These are phyloP conservation scores for Didymella exigua DNA, from an alignment of 2,329 filamentous ascomycete species.

Conservation along the genomic window DNA sequence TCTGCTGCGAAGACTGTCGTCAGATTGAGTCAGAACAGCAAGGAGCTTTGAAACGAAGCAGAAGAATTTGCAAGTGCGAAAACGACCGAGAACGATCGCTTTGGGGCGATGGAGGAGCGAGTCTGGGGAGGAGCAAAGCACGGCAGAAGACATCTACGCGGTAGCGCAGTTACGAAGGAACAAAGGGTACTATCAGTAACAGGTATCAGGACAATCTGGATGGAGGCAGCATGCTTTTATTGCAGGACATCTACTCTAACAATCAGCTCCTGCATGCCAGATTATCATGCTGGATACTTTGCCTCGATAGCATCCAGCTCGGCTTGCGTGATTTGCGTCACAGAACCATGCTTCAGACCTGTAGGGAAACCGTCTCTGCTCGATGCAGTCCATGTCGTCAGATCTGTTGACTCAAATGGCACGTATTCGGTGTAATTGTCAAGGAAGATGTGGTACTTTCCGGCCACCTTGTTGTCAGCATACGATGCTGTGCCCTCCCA, in stretches of 20 bases:
- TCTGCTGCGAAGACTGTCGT: slow-evolving; percentile 27
- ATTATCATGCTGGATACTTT: slow-evolving; percentile 1
- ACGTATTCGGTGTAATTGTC: slow-evolving; percentile 15
- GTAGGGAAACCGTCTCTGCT: slow-evolving; percentile 8
- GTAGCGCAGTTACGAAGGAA: neutral
- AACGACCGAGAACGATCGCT: slow-evolving; percentile 24
- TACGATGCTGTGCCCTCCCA: slow-evolving; percentile 21
- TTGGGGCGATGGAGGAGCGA: slow-evolving; percentile 24
- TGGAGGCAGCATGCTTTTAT: neutral
- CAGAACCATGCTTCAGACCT: slow-evolving; percentile 19
- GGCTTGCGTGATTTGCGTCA: slow-evolving; percentile 9
- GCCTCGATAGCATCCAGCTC: slow-evolving; percentile 13
- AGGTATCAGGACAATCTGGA: neutral
- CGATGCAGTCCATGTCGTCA: slow-evolving; percentile 6
- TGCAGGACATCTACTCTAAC: neutral
- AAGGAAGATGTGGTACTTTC: slow-evolving; percentile 14
- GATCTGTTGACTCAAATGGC: slow-evolving; percentile 10
- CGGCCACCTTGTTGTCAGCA: slow-evolving; percentile 12
- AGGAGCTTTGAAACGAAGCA: neutral
- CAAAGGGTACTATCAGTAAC: neutral
- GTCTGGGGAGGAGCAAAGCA: slow-evolving; percentile 1
- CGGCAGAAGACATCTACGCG: neutral
- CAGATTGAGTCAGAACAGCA: slow-evolving; percentile 1
- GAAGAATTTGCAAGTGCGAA: slow-evolving; percentile 28
- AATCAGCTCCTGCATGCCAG: neutral